These are phyloP conservation scores for Aspergillus novoparasiticus DNA, from an alignment of 2,329 filamentous ascomycete species.

Conservation along the genomic window DNA sequence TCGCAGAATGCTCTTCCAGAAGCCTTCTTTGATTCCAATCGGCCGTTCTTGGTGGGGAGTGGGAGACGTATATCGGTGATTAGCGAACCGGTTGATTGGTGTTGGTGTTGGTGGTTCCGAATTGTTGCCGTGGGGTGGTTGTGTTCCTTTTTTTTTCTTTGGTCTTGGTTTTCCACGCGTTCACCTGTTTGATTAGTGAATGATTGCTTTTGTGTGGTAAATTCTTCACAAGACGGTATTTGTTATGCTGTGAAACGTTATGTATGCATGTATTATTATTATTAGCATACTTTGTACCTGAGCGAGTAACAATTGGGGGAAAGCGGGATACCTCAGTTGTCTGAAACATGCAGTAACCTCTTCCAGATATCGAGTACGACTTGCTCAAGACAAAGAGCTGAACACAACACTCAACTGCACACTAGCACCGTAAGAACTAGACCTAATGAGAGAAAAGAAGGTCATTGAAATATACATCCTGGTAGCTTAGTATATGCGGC, in stretches of 20 bases:
- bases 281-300: not conserved
- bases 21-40: slow-evolving; percentile 16
- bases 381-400: not conserved
- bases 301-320: not conserved
- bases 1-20: slow-evolving; percentile 18
- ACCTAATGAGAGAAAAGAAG: not conserved
- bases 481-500: not conserved
- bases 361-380: not conserved
- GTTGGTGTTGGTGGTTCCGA: not conserved
- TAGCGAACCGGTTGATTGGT: slow-evolving; percentile 1
- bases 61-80: not conserved
- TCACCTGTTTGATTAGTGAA: not conserved
- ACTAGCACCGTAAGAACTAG: not conserved
- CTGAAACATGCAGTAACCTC: not conserved
- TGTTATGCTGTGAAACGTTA: slow-evolving; percentile 3
- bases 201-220: not conserved
- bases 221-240: not conserved
- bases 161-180: too few relatives aligned
- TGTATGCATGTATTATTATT: not conserved
- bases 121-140: not conserved
- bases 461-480: not conserved
- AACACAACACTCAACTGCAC: not conserved
- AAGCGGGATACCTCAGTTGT: not conserved
- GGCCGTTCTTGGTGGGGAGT: not conserved
- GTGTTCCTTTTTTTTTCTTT: not conserved